A percentile compares a stretch with the other conserved stretches of the same genome.
Conservation (phyloP, 1,284 basidiomycete species). For the Clitocybe nebularis region DNA sequence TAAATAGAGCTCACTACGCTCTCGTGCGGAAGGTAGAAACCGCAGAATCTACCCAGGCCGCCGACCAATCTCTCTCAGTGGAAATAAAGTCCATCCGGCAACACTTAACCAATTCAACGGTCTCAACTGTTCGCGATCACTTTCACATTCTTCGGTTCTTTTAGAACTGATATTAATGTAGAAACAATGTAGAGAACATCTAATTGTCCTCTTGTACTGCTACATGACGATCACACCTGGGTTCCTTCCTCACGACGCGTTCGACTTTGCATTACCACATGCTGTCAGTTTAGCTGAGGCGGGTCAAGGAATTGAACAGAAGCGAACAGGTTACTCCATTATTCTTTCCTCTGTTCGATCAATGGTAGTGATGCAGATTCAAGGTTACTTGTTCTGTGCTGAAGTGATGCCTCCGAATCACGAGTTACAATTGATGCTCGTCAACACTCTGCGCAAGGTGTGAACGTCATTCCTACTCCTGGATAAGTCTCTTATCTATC, state of each 20-base stretch:
- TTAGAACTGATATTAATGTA: conserved; percentile 23
- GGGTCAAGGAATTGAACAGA: conserved; percentile 55
- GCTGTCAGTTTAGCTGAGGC: conserved; percentile 71
- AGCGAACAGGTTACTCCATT: conserved; percentile 55
- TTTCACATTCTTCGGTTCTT: conserved; percentile 1
- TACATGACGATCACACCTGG: conserved; percentile 44
- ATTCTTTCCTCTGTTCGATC: neutral
- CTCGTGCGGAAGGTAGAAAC: conserved; percentile 68
- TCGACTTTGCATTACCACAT: conserved; percentile 67
- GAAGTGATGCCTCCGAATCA: conserved; percentile 64
- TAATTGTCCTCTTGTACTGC: conserved; percentile 70
- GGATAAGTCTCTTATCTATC: neutral
- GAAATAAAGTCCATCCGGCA: conserved; percentile 56
- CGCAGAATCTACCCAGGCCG: conserved; percentile 46
- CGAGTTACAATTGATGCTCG: conserved; percentile 75
- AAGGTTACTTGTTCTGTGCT: conserved; percentile 73
- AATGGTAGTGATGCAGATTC: conserved; percentile 1
- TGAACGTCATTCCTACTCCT: conserved; percentile 7
- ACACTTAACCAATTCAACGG: conserved; percentile 41
- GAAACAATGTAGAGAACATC: conserved; percentile 56
- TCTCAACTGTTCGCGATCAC: conserved; percentile 46
- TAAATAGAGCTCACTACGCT: conserved; percentile 67
- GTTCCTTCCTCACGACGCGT: conserved; percentile 33
- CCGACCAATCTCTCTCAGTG: conserved; percentile 52
- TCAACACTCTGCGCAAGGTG: conserved; percentile 79